These are phyloP conservation scores for Macrolepiota dolichaula DNA, from an alignment of 768 basidiomycete species.

Conservation along the genomic window DNA sequence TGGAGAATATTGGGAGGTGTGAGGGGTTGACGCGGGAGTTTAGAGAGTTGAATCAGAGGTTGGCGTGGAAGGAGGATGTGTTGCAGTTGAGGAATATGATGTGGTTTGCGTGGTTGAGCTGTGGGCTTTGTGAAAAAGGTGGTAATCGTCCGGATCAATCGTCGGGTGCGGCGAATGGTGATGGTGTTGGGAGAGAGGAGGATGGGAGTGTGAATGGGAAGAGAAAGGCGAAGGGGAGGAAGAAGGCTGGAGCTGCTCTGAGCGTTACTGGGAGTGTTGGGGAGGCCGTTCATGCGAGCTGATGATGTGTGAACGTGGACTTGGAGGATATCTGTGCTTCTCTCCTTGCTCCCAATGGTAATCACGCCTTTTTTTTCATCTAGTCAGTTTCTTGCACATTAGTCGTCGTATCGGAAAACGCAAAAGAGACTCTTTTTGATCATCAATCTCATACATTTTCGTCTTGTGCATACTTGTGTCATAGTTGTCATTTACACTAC, in stretches of 20 bases:
- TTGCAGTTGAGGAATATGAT: conserved; percentile 89
- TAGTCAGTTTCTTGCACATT: not conserved
- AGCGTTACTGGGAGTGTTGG: not conserved
- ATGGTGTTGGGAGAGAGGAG: not conserved
- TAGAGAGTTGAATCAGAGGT: conserved; percentile 81
- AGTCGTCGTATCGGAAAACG: not conserved
- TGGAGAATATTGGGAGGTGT: conserved; percentile 87
- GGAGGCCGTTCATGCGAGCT: not conserved
- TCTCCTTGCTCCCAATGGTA: not conserved
- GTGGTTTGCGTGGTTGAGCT: conserved; percentile 90
- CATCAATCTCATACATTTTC: not conserved
- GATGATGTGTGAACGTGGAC: not conserved
- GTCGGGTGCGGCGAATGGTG: not conserved
- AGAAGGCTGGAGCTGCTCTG: not conserved
- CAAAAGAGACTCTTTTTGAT: not conserved
- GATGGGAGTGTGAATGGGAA: not conserved
- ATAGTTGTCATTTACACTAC: not conserved
- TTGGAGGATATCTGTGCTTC: not conserved
- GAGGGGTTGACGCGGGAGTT: conserved; percentile 86
- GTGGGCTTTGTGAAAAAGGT: conserved; percentile 34
- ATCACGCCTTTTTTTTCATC: not conserved
- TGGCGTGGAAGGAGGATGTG: conserved; percentile 93
- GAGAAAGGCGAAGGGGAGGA: conserved; percentile 1
- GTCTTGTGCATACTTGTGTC: not conserved
- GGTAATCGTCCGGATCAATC: not conserved